phyloP scores from a whole-genome alignment of 139 green algal genomes.

The Yamagishiella unicocca region DNA sequence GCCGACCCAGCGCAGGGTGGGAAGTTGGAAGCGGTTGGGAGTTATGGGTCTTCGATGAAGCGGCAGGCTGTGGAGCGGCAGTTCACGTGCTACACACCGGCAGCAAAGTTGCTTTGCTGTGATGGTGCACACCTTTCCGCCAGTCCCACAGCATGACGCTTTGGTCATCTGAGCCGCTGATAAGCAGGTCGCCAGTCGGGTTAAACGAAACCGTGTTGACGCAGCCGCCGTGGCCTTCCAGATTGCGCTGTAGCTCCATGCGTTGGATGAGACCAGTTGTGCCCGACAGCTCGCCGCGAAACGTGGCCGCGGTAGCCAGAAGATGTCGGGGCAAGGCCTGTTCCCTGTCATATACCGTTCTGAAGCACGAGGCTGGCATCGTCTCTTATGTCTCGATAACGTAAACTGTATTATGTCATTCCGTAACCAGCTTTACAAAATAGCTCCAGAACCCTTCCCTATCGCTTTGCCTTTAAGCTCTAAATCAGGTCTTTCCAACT shows the following conservation, averaged over 20 bases:
- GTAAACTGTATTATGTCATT: no score
- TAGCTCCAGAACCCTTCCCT: no score
- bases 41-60: no score
- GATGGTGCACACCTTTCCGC: slow-evolving; percentile 41
- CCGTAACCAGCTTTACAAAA: no score
- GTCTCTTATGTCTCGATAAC: no score
- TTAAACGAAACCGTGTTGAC: slow-evolving; percentile 77
- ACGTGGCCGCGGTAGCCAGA: background rate
- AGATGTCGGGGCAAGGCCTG: background rate
- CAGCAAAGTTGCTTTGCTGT: no score
- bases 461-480: no score
- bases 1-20: no score
- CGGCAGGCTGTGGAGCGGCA: no score
- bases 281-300: background rate
- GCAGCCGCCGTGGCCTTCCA: slow-evolving; percentile 63
- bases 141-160: slow-evolving; percentile 75
- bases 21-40: no score
- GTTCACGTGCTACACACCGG: no score
- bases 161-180: slow-evolving; percentile 71
- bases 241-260: slow-evolving; percentile 53
- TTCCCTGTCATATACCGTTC: background rate
- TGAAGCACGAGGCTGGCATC: background rate
- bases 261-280: slow-evolving; percentile 32
- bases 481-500: no score
- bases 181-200: slow-evolving; percentile 56